Evolutionary conservation across 2,329 filamentous ascomycete species (phyloP).

Genomic region (Conoideocrella luteorostrata): DNA sequence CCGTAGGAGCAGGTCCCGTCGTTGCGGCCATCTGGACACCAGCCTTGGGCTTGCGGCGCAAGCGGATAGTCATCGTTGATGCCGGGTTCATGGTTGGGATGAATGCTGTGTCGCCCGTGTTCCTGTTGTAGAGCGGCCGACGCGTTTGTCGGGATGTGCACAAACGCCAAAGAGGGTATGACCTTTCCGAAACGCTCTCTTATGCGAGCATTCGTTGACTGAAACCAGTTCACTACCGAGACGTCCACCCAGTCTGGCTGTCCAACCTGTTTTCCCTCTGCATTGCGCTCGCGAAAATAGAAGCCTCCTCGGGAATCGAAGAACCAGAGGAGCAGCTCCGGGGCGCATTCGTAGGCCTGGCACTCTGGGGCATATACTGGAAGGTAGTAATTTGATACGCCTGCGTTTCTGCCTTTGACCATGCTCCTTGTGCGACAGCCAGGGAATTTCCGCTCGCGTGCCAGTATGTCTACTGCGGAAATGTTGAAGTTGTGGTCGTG

Average conservation of each 20-base stretch:
- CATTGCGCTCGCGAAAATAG: slow-evolving; percentile 34
- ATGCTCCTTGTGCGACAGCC: slow-evolving; percentile 35
- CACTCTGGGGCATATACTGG: slow-evolving; percentile 35
- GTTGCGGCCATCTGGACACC: slow-evolving; percentile 33
- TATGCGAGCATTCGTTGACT: slow-evolving; percentile 24
- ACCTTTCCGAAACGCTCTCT: slow-evolving; percentile 21
- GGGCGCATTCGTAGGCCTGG: slow-evolving; percentile 23
- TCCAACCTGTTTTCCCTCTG: slow-evolving; percentile 21
- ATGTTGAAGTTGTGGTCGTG: slow-evolving; percentile 59
- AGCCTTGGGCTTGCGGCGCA: slow-evolving; percentile 36
- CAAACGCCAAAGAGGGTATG: slow-evolving; percentile 41
- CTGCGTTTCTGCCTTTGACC: slow-evolving; percentile 28
- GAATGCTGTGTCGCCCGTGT: slow-evolving; percentile 18
- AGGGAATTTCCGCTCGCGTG: slow-evolving; percentile 31
- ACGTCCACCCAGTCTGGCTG: slow-evolving; percentile 40
- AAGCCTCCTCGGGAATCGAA: slow-evolving; percentile 60
- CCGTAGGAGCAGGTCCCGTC: slow-evolving; percentile 35
- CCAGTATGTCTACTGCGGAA: slow-evolving; percentile 37
- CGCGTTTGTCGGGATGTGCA: slow-evolving; percentile 41
- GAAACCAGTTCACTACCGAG: slow-evolving; percentile 40
- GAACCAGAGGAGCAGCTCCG: slow-evolving; percentile 58
- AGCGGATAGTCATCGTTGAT: slow-evolving; percentile 39
- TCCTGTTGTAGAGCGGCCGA: slow-evolving; percentile 32
- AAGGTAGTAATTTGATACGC: slow-evolving; percentile 42
- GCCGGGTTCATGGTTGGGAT: slow-evolving; percentile 33